Conservation (phyloP, 2,329 filamentous ascomycete genomes). For the Fonsecaea nubica region DNA sequence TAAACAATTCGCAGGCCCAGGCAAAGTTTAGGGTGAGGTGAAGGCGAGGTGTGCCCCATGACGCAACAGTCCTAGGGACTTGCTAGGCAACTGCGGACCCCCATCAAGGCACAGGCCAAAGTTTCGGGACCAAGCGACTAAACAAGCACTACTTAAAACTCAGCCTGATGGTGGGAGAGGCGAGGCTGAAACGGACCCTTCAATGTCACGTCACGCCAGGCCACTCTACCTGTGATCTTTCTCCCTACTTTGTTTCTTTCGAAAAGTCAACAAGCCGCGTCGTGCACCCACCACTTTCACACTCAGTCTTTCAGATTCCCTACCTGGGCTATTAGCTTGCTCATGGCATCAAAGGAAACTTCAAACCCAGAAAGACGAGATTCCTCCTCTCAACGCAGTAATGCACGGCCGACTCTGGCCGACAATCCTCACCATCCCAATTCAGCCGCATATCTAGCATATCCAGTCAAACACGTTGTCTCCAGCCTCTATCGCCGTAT, state of each 20-base stretch:
- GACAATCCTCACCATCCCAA: conserved; percentile 44
- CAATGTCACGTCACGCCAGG: conserved; percentile 5
- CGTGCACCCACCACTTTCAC: conserved; percentile 2
- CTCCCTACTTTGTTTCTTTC: background rate
- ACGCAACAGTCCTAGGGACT: conserved; percentile 25
- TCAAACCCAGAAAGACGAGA: conserved; percentile 13
- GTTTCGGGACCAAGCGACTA: conserved; percentile 12
- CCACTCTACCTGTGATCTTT: background rate
- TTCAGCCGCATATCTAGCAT: conserved; percentile 57
- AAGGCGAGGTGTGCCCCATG: conserved; percentile 19
- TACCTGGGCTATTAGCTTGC: background rate
- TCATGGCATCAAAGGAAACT: conserved; percentile 32
- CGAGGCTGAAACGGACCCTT: conserved; percentile 14
- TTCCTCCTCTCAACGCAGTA: conserved; percentile 21
- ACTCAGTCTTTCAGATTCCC: background rate
- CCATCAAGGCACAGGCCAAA: conserved; percentile 9
- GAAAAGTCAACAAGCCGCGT: background rate
- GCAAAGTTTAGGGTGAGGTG: conserved; percentile 4
- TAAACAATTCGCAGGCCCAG: background rate
- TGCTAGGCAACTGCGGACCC: conserved; percentile 10
- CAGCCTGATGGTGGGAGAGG: conserved; percentile 10
- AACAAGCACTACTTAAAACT: conserved; percentile 1
- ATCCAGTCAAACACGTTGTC: conserved; percentile 60
- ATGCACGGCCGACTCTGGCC: conserved; percentile 32
- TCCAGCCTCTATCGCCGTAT: conserved; percentile 73